phyloP scores from a whole-genome alignment of 768 basidiomycete species.

The Rhodosporidiobolus odoratus region DNA sequence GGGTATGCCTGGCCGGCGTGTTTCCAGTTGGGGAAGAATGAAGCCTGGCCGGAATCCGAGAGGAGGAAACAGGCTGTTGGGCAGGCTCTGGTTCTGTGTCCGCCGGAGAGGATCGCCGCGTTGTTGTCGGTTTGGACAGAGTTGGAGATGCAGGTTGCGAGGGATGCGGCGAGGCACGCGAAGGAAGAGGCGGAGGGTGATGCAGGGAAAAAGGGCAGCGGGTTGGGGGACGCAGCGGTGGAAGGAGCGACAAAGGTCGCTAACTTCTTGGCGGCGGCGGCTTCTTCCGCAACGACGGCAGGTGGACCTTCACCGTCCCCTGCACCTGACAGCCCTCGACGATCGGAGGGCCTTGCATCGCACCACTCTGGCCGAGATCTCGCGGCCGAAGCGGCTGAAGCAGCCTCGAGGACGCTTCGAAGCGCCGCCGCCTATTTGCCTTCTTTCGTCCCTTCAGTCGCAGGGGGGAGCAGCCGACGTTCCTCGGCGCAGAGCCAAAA shows the following conservation, averaged over 20 bases:
- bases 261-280: constrained; percentile 24
- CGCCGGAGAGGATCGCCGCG: constrained; percentile 68
- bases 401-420: neutral
- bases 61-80: constrained; percentile 69
- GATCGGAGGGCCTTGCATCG: neutral
- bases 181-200: constrained; percentile 2
- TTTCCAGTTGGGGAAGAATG: constrained; percentile 77
- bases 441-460: neutral
- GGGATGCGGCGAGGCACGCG: neutral
- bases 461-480: neutral
- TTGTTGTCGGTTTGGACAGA: constrained; percentile 72
- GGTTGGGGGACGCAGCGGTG: neutral
- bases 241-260: constrained; percentile 18
- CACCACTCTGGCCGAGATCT: constrained; percentile 2
- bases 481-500: neutral
- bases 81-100: constrained; percentile 77
- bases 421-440: constrained; percentile 2
- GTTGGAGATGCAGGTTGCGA: constrained; percentile 59
- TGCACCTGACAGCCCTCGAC: neutral
- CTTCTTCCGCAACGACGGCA: constrained; percentile 6
- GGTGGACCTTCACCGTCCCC: neutral
- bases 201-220: neutral
- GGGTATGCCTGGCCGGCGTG: constrained; percentile 88
- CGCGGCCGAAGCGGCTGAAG: constrained; percentile 11
- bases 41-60: constrained; percentile 63